These are phyloP conservation scores for Golubevia pallescens DNA, from an alignment of 1,284 basidiomycete genomes.

Conservation along the genomic window DNA sequence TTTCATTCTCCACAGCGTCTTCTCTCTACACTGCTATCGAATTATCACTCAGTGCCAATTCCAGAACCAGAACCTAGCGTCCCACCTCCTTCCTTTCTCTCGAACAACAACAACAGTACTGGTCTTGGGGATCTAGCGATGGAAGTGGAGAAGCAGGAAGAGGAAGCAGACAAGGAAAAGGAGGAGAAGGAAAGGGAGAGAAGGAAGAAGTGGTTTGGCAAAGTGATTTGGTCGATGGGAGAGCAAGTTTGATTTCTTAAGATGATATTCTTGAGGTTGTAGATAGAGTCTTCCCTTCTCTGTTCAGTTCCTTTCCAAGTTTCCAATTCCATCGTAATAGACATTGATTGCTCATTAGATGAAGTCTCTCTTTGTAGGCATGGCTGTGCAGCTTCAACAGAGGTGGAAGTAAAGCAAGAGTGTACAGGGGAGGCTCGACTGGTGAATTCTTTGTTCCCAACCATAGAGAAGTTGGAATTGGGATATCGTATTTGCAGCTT, in stretches of 20 bases:
- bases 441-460: no score
- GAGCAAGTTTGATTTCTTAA: background rate
- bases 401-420: no score
- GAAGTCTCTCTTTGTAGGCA: no score
- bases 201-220: conserved; percentile 1
- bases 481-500: no score
- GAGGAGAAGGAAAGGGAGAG: background rate
- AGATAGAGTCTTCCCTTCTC: no score
- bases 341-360: no score
- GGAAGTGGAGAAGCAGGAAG: background rate
- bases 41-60: background rate
- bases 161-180: conserved; percentile 3
- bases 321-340: no score
- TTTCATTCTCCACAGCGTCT: background rate
- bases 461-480: no score
- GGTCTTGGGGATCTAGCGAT: background rate
- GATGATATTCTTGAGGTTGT: no score
- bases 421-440: no score
- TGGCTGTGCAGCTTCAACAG: no score
- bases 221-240: background rate
- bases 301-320: no score
- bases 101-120: background rate
- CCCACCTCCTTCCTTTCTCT: background rate
- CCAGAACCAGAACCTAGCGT: background rate
- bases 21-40: background rate